Conservation (phyloP, 129 eudicot species). For the Centella asiatica region DNA sequence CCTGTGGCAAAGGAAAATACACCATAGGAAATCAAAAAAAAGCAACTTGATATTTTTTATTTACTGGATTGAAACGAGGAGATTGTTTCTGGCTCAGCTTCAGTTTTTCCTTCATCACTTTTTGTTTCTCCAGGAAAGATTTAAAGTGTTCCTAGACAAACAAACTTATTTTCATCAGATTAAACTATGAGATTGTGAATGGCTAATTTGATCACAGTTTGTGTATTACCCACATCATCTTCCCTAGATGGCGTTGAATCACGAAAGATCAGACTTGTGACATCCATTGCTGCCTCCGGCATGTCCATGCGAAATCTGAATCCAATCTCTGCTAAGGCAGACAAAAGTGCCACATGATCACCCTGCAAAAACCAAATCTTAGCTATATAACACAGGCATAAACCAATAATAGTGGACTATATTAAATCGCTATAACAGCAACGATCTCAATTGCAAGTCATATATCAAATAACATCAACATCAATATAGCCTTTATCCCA, state of each 20-base stretch:
- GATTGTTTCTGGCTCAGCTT: constrained; percentile 77
- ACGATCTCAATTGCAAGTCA: no score
- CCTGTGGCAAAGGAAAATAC: neutral
- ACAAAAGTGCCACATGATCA: constrained; percentile 93
- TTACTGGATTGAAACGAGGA: constrained; percentile 89
- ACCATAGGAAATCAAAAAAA: neutral
- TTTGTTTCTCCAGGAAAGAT: constrained; percentile 63
- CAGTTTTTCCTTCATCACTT: constrained; percentile 70
- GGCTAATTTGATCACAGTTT: neutral
- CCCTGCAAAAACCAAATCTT: constrained; percentile 44
- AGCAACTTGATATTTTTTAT: constrained; percentile 13
- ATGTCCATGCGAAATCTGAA: constrained; percentile 85
- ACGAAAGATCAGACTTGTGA: constrained; percentile 76
- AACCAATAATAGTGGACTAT: no score
- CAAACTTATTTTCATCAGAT: constrained; percentile 11
- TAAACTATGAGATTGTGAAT: neutral
- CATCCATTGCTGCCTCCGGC: constrained; percentile 97
- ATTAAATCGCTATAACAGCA: no score
- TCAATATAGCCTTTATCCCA: no score
- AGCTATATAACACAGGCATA: no score
- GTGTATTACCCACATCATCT: constrained; percentile 52
- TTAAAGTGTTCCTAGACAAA: constrained; percentile 61
- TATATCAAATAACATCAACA: no score
- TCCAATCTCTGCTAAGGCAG: constrained; percentile 97
- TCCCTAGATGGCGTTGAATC: constrained; percentile 76